Percentiles rank a stretch among this genome's conserved stretches.
phyloP scores from a whole-genome alignment of 768 basidiomycete genomes.

The Cystobasidiopsis lactophilus region DNA sequence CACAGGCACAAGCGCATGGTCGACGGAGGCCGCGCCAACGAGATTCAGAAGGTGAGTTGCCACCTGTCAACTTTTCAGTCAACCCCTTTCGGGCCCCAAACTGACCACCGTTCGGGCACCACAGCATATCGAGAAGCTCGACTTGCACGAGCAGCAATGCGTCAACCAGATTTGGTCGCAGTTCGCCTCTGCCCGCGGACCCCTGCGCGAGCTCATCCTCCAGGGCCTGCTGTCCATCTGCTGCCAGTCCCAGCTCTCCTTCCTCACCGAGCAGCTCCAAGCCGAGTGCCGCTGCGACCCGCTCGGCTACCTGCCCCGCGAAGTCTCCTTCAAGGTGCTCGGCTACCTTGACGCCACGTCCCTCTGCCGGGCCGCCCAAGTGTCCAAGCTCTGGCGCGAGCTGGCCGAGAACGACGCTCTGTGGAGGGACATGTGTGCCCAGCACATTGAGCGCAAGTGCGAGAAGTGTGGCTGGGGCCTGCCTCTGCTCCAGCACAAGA shows the following conservation, averaged over 20 bases:
- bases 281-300: conserved; percentile 92
- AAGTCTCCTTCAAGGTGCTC: conserved; percentile 71
- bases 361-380: conserved; percentile 65
- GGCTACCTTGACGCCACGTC: conserved; percentile 60
- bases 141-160: conserved; percentile 54
- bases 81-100: neutral
- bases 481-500: conserved; percentile 62
- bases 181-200: conserved; percentile 83
- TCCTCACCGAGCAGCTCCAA: conserved; percentile 73
- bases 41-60: conserved; percentile 9
- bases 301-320: conserved; percentile 68
- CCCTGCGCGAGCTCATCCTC: conserved; percentile 75
- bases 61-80: neutral
- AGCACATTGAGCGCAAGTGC: conserved; percentile 93
- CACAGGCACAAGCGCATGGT: conserved; percentile 12
- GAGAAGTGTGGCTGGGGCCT: conserved; percentile 94
- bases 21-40: conserved; percentile 3
- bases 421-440: conserved; percentile 91
- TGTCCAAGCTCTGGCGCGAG: conserved; percentile 54
- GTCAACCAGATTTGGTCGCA: conserved; percentile 88
- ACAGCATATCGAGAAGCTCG: conserved; percentile 69
- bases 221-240: conserved; percentile 97
- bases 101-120: neutral
- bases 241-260: conserved; percentile 92
- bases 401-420: conserved; percentile 88